These are phyloP conservation scores for Epichloe hybrida DNA, from an alignment of 2,329 filamentous ascomycete genomes.

Conservation along the genomic window DNA sequence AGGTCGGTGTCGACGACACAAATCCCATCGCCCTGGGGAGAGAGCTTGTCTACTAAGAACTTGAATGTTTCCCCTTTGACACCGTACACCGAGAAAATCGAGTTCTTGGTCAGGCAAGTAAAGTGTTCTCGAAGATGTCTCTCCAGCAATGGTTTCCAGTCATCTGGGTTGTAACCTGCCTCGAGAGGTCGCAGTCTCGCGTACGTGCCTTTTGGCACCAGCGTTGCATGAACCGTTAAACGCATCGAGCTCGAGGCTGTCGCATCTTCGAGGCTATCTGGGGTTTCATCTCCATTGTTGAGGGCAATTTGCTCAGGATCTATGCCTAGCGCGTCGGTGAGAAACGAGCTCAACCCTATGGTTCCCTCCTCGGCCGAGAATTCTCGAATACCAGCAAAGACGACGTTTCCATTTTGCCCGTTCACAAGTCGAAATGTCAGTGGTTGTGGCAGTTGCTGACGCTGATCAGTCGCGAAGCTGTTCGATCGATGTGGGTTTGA, in stretches of 20 bases:
- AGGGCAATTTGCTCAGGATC: constrained; percentile 19
- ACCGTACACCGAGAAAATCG: constrained; percentile 57
- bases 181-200: constrained; percentile 82
- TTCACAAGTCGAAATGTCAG: constrained; percentile 85
- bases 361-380: constrained; percentile 79
- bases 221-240: constrained; percentile 62
- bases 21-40: constrained; percentile 74
- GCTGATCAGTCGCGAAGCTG: constrained; percentile 25
- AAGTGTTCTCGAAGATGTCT: constrained; percentile 76
- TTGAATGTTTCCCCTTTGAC: constrained; percentile 59
- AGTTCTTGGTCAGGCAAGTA: constrained; percentile 75
- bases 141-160: constrained; percentile 91
- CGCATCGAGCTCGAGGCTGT: constrained; percentile 12
- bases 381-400: constrained; percentile 85
- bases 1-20: constrained; percentile 95
- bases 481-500: constrained; percentile 55
- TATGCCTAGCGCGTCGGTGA: constrained; percentile 62
- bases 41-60: constrained; percentile 75
- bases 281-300: constrained; percentile 9
- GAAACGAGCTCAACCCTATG: constrained; percentile 60
- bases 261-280: constrained; percentile 9
- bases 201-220: constrained; percentile 79
- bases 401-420: constrained; percentile 57
- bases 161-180: constrained; percentile 87
- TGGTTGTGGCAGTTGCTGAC: constrained; percentile 75